Conservation (phyloP, 768 basidiomycete species). For the Amanita phalloides region DNA sequence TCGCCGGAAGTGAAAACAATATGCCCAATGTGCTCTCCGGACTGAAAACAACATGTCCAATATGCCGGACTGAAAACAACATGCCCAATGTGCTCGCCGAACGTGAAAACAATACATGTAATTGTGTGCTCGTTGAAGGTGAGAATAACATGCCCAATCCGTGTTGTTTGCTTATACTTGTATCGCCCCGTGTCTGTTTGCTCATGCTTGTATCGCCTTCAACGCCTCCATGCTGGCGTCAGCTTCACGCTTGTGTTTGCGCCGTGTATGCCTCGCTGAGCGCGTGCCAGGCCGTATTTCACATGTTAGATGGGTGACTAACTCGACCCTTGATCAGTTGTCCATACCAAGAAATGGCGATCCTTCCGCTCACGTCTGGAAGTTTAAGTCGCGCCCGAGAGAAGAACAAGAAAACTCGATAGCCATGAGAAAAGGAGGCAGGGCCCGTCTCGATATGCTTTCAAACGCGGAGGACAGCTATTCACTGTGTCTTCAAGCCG, state of each 20-base stretch:
- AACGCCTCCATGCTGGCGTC: neutral
- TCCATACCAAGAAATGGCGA: neutral
- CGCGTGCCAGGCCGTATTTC: neutral
- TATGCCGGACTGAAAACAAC: too few relatives aligned
- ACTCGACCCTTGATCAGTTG: neutral
- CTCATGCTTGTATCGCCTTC: neutral
- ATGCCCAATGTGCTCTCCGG: too few relatives aligned
- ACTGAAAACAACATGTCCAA: too few relatives aligned
- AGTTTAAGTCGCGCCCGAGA: slow-evolving; percentile 3
- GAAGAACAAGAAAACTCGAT: slow-evolving; percentile 2
- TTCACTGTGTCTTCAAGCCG: slow-evolving; percentile 30
- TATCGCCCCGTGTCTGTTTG: neutral
- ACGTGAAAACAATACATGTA: too few relatives aligned
- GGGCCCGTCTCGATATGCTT: slow-evolving; percentile 20
- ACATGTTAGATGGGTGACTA: neutral
- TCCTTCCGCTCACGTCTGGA: slow-evolving; percentile 2
- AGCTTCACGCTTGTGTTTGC: neutral
- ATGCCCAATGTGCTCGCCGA: too few relatives aligned
- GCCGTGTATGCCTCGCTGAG: neutral
- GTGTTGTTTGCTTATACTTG: neutral
- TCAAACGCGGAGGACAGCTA: slow-evolving; percentile 23
- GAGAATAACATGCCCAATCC: too few relatives aligned
- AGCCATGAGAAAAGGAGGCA: neutral
- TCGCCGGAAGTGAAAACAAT: too few relatives aligned
- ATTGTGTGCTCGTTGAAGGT: too few relatives aligned